Conservation (phyloP, 306 rosid genomes). For the Rosa persica region DNA sequence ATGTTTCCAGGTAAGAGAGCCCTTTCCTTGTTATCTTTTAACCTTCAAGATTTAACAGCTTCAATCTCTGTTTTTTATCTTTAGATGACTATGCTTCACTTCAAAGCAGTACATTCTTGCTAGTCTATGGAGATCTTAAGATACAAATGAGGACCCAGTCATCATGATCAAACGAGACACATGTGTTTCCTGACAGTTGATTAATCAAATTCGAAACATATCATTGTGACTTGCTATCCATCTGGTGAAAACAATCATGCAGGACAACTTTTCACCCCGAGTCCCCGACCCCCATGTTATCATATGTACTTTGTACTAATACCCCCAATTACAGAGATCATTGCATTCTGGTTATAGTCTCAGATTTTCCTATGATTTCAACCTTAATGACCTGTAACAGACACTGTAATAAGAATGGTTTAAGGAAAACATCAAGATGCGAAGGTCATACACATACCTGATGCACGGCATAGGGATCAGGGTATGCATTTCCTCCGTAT, state of each 20-base stretch:
- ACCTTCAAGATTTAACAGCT: neutral
- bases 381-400: neutral
- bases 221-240: neutral
- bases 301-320: neutral
- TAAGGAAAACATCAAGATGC: neutral
- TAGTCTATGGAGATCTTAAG: neutral
- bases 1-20: neutral
- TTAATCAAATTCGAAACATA: neutral
- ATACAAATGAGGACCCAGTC: neutral
- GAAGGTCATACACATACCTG: constrained; percentile 43
- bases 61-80: neutral
- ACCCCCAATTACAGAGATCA: neutral
- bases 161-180: neutral
- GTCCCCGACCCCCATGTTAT: neutral
- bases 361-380: neutral
- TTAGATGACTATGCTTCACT: neutral
- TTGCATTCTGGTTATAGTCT: neutral
- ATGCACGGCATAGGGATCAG: constrained; percentile 53
- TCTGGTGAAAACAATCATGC: neutral
- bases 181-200: neutral
- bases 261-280: neutral
- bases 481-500: constrained; percentile 48
- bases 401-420: neutral
- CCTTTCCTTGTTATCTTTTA: neutral
- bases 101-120: neutral